Base-by-base conservation (phyloP, 2,329 filamentous ascomycete genomes). In the Thielaviopsis cerberus region DNA sequence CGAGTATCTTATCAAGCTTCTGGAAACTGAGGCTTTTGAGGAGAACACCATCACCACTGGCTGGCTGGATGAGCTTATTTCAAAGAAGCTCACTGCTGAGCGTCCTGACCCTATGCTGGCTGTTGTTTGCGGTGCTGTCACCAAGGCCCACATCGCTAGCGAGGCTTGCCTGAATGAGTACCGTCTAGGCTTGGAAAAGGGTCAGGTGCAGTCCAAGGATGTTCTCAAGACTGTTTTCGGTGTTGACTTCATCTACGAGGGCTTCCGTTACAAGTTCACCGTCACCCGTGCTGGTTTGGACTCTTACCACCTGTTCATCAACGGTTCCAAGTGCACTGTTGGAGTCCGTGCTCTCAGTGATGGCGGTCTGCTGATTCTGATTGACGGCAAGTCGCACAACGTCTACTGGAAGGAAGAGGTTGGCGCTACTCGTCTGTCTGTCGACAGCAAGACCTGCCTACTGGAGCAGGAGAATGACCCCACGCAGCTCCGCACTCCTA, bases 361-460 rank as follows among this genome's bases (percentile, higher is more conserved):
- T 66, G 92, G 92, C 70, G 92, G 92, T 70, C 80, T 98, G 11
- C 79, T 98, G 59, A 82, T 98, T 62, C 80, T 98, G 22, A 81
- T 98, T 51, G 84, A 85, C 66, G 92, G 92, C 61, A 88, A 88
- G 71, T 94, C 88, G 65, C 92, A 98, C 82, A 98, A 92, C 68
- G 83, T 97, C 62, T 98, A 98, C 81, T 98, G 92, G 92, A 97
- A 97, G 74, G 92, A 98, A 69, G 92, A 98, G 71, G 88, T 94
- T 53, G 90, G 90, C 59, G 92, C 91, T 41, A 96, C 92, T 55
- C 90, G 92, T 69, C 74, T 98, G 64, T 96, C 90, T 27, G 90
- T 98, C 24, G 92, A 98, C 69, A 88, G 89, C 76, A 98, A 97
- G 82, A 98, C 92, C 27, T 97, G 91, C 70, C 74, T 98, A 67